Evolutionary conservation across 2,329 filamentous ascomycete genomes (phyloP).

Genomic region (Neonectria magnoliae): DNA sequence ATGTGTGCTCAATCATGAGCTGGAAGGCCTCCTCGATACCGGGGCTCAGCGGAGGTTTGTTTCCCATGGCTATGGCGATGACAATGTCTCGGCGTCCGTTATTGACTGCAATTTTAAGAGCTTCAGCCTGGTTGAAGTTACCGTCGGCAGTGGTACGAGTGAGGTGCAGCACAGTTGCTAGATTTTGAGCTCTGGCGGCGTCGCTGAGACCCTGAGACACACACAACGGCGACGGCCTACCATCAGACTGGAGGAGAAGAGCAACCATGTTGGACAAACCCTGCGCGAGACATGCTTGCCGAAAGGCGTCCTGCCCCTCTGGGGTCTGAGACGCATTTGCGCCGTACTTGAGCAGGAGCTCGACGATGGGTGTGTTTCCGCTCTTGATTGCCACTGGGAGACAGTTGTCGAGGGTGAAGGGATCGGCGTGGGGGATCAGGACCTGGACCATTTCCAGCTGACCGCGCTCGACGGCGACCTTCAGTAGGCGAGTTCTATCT

Average conservation of each 20-base stretch:
- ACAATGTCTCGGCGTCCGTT: constrained; percentile 63
- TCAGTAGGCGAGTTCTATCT: constrained; percentile 62
- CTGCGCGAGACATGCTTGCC: constrained; percentile 59
- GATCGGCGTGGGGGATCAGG: constrained; percentile 63
- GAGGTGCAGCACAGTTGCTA: constrained; percentile 61
- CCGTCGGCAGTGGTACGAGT: constrained; percentile 64
- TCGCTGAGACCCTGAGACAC: constrained; percentile 63
- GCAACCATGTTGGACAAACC: constrained; percentile 58
- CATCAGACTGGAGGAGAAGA: constrained; percentile 60
- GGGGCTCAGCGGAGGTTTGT: constrained; percentile 59
- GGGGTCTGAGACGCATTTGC: constrained; percentile 58
- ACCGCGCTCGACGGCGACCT: constrained; percentile 60
- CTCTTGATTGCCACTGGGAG: constrained; percentile 60
- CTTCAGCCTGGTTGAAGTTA: constrained; percentile 61
- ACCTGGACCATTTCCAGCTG: constrained; percentile 65
- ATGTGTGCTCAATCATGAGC: constrained; percentile 56
- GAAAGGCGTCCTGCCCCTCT: constrained; percentile 64
- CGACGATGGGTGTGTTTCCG: constrained; percentile 54
- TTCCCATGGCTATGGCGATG: constrained; percentile 64
- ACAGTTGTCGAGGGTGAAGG: constrained; percentile 59
- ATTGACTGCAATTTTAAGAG: constrained; percentile 60
- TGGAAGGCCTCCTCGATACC: constrained; percentile 63
- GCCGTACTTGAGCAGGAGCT: constrained; percentile 62
- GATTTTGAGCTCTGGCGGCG: constrained; percentile 59
- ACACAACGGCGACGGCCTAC: constrained; percentile 54